These are phyloP conservation scores for Phialocephala sp. DNA, from an alignment of 2,329 filamentous ascomycete genomes.

Conservation along the genomic window DNA sequence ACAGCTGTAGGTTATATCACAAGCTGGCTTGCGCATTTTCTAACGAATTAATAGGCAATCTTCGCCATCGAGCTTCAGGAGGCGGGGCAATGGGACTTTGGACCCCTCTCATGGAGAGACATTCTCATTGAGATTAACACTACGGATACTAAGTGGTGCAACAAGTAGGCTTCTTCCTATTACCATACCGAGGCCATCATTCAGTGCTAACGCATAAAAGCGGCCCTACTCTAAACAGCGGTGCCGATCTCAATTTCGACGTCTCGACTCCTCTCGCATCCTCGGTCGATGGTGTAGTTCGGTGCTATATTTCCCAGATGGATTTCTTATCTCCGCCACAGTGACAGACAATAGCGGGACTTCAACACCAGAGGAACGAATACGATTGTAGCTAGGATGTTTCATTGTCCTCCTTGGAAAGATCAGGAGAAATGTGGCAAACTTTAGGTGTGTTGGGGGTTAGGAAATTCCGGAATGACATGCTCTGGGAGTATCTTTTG, in stretches of 20 bases:
- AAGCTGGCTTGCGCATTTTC: background rate
- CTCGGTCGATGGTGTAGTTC: background rate
- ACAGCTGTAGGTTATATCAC: background rate
- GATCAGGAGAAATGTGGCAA: too few relatives aligned
- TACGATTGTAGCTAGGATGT: background rate
- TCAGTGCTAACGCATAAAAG: background rate
- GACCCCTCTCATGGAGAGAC: slow-evolving; percentile 28
- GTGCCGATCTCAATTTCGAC: background rate
- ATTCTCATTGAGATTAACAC: slow-evolving; percentile 30
- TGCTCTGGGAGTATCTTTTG: too few relatives aligned
- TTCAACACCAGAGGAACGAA: background rate
- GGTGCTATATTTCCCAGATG: background rate
- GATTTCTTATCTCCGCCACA: background rate
- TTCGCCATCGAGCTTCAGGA: slow-evolving; percentile 31
- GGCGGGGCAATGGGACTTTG: slow-evolving; percentile 31
- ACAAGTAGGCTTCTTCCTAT: slow-evolving; percentile 1
- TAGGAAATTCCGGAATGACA: too few relatives aligned
- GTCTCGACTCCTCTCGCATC: background rate
- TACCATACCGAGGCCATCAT: background rate
- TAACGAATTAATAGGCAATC: slow-evolving; percentile 14
- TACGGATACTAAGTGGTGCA: slow-evolving; percentile 27
- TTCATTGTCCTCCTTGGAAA: too few relatives aligned
- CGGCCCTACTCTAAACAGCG: background rate
- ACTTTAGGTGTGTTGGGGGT: too few relatives aligned
- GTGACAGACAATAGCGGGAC: background rate